These are phyloP conservation scores for Vinca minor DNA, from an alignment of 257 asterid genomes.

Conservation along the genomic window DNA sequence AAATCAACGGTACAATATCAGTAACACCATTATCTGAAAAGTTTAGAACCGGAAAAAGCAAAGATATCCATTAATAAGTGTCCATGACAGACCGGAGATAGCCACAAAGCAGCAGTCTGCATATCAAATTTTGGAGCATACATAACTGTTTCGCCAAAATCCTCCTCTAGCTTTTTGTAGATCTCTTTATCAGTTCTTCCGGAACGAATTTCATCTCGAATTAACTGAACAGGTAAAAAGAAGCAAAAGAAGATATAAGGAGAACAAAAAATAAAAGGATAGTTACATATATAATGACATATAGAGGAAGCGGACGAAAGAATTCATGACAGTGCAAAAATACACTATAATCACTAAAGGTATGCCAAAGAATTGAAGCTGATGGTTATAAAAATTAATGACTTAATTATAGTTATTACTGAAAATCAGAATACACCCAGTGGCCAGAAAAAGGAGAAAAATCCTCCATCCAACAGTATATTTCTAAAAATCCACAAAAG, in stretches of 20 bases:
- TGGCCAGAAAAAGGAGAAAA: too few species aligned
- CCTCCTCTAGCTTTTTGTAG: conserved; percentile 73
- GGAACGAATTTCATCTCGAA: conserved; percentile 61
- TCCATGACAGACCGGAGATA: conserved; percentile 60
- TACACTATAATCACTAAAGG: not conserved
- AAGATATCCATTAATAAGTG: not conserved
- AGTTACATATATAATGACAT: too few species aligned
- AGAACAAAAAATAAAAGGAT: not conserved
- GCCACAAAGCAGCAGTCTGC: conserved; percentile 95
- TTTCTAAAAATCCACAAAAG: too few species aligned
- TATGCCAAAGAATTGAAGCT: not conserved
- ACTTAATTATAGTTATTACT: too few species aligned
- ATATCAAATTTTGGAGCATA: conserved; percentile 79
- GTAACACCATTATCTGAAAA: not conserved
- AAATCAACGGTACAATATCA: conserved; percentile 11
- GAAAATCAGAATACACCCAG: too few species aligned
- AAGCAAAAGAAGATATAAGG: too few species aligned
- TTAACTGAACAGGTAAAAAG: conserved; percentile 35
- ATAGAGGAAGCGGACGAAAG: not conserved
- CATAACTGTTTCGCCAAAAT: conserved; percentile 87
- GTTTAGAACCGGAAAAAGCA: not conserved
- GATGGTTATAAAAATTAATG: too few species aligned
- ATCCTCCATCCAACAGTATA: too few species aligned
- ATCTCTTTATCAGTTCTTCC: conserved; percentile 87
- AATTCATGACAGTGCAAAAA: not conserved